These are phyloP conservation scores for Sporisorium sorghi DNA, from an alignment of 1,284 basidiomycete genomes.

Conservation along the genomic window DNA sequence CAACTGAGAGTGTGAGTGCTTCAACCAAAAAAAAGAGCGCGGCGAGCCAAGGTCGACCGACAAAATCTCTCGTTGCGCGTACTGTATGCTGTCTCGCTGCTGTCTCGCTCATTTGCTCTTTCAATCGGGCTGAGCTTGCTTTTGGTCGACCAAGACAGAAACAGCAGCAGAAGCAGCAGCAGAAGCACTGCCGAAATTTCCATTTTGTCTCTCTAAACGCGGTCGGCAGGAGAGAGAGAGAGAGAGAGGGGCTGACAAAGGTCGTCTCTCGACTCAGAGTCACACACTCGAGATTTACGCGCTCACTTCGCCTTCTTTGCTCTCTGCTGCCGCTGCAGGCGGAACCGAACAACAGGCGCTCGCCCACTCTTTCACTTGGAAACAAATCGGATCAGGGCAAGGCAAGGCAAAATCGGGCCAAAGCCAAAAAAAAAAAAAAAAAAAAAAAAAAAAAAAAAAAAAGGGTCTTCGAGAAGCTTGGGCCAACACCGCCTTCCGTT, in stretches of 20 bases:
- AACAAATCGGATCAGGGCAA: constrained; percentile 5
- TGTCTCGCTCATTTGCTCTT: neutral
- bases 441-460: constrained; percentile 11
- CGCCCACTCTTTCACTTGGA: neutral
- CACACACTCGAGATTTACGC: too few species aligned
- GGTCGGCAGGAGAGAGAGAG: too few species aligned
- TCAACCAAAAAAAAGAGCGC: neutral
- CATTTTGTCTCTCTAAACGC: neutral
- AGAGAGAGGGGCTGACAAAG: too few species aligned
- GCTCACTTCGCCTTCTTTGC: too few species aligned
- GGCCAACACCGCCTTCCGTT: constrained; percentile 19
- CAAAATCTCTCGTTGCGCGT: neutral
- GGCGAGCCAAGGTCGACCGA: constrained; percentile 7
- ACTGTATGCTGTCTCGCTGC: neutral
- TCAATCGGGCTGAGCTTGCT: neutral
- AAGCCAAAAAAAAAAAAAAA: neutral
- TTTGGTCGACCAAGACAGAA: too few species aligned
- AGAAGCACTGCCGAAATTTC: constrained; percentile 1
- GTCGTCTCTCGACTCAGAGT: too few species aligned
- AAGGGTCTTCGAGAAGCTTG: constrained; percentile 27
- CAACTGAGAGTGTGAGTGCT: neutral
- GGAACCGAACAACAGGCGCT: constrained; percentile 9
- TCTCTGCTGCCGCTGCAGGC: too few species aligned
- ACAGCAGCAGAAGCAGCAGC: too few species aligned
- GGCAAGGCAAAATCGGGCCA: neutral